phyloP scores from a whole-genome alignment of 1,139 yeast species.

The Saccharomycopsis hybrid region DNA sequence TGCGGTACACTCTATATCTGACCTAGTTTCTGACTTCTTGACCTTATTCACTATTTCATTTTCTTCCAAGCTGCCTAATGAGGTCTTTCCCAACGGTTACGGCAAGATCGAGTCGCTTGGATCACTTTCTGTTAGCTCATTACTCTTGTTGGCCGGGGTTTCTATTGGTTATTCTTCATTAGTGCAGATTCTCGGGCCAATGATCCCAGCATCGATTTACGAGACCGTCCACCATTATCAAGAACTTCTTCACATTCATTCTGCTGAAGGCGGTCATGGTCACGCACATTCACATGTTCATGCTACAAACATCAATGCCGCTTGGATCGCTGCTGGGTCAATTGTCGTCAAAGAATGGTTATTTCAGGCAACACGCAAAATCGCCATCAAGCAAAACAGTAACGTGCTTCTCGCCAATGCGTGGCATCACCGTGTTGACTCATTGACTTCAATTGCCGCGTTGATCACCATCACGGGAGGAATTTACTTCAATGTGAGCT shows the following conservation, averaged over 20 bases:
- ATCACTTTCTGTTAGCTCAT: conserved; percentile 77
- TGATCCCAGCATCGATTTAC: conserved; percentile 50
- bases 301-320: conserved; percentile 76
- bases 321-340: conserved; percentile 91
- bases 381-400: conserved; percentile 73
- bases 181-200: conserved; percentile 60
- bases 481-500: conserved; percentile 63
- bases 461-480: conserved; percentile 84
- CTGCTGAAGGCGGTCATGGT: conserved; percentile 28
- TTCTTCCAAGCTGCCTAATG: conserved; percentile 59
- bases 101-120: conserved; percentile 94
- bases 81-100: conserved; percentile 74
- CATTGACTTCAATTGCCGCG: conserved; percentile 87
- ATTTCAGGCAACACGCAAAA: conserved; percentile 70
- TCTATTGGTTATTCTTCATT: conserved; percentile 89
- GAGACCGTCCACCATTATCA: conserved; percentile 39
- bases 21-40: conserved; percentile 79
- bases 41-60: conserved; percentile 86
- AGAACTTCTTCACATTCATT: conserved; percentile 43
- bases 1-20: conserved; percentile 87
- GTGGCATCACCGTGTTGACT: conserved; percentile 98
- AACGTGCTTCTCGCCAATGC: conserved; percentile 93
- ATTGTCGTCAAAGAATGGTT: conserved; percentile 82
- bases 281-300: conserved; percentile 39
- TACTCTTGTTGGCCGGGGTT: conserved; percentile 78